phyloP scores from a whole-genome alignment of 208 protist species.

The Trypanosoma caninum region DNA sequence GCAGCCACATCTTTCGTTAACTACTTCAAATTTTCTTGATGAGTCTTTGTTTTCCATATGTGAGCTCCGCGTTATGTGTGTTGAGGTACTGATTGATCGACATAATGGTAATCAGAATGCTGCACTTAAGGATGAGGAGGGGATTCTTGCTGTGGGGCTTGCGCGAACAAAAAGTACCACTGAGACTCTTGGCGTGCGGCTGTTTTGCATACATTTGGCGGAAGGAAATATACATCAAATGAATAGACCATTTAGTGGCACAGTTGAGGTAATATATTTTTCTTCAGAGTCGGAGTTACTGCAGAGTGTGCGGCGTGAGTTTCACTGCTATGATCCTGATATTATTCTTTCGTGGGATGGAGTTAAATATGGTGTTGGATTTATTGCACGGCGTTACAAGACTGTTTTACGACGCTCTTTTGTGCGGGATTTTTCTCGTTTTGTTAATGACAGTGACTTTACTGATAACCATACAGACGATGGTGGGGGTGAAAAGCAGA shows the following conservation, averaged over 20 bases:
- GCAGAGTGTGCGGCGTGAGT: constrained; percentile 33
- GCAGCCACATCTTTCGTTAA: not conserved
- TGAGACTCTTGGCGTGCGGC: constrained; percentile 28
- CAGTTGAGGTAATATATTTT: constrained; percentile 40
- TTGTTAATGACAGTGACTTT: not conserved
- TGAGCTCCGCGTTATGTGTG: constrained; percentile 34
- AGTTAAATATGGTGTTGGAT: constrained; percentile 59
- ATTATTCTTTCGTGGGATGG: constrained; percentile 78
- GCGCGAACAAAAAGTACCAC: constrained; percentile 29
- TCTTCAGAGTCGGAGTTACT: constrained; percentile 48
- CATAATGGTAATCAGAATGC: constrained; percentile 26
- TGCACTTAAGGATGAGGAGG: constrained; percentile 25
- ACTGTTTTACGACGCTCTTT: constrained; percentile 46
- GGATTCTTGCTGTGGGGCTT: constrained; percentile 54
- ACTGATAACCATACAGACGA: not conserved
- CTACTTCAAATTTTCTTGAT: constrained; percentile 1
- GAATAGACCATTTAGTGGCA: constrained; percentile 13
- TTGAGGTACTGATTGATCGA: constrained; percentile 51
- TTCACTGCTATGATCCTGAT: constrained; percentile 59
- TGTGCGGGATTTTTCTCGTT: constrained; percentile 45
- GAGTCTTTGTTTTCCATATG: constrained; percentile 14
- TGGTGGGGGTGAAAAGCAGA: not conserved
- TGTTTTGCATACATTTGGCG: constrained; percentile 36
- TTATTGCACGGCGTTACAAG: constrained; percentile 58
- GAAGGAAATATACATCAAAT: not conserved